Conservation (phyloP, 371 early-diverging fungal genomes). For the Lichtheimia hyalospora region DNA sequence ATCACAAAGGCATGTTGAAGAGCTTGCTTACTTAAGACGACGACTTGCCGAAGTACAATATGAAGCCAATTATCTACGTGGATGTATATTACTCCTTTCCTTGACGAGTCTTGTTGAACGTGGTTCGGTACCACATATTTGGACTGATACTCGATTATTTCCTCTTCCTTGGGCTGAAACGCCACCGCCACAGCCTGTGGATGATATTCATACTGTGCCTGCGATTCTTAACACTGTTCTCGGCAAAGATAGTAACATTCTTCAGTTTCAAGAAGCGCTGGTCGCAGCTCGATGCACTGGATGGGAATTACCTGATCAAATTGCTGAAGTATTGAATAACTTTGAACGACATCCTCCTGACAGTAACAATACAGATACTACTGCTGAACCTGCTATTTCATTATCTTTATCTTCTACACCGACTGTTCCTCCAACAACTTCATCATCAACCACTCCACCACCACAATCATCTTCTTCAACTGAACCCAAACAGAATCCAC, state of each 20-base stretch:
- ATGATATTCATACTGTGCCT: constrained; percentile 11
- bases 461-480: neutral
- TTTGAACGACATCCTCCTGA: neutral
- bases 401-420: neutral
- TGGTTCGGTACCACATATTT: constrained; percentile 37
- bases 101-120: constrained; percentile 23
- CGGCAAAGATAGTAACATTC: constrained; percentile 7
- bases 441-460: neutral
- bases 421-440: neutral
- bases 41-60: constrained; percentile 26
- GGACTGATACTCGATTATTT: constrained; percentile 29
- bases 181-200: neutral
- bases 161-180: constrained; percentile 7
- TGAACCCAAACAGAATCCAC: neutral
- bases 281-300: constrained; percentile 10
- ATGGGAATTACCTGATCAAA: constrained; percentile 7
- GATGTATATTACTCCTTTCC: constrained; percentile 29
- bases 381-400: constrained; percentile 1
- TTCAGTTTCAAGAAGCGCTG: constrained; percentile 11
- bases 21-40: constrained; percentile 19
- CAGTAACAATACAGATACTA: neutral
- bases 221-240: constrained; percentile 14
- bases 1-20: constrained; percentile 19
- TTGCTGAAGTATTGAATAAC: constrained; percentile 5
- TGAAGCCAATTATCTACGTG: constrained; percentile 39